Percentiles rank a stretch among this genome's conserved stretches.
Conservation (phyloP, 1,284 basidiomycete species). For the Cyathus olla region DNA sequence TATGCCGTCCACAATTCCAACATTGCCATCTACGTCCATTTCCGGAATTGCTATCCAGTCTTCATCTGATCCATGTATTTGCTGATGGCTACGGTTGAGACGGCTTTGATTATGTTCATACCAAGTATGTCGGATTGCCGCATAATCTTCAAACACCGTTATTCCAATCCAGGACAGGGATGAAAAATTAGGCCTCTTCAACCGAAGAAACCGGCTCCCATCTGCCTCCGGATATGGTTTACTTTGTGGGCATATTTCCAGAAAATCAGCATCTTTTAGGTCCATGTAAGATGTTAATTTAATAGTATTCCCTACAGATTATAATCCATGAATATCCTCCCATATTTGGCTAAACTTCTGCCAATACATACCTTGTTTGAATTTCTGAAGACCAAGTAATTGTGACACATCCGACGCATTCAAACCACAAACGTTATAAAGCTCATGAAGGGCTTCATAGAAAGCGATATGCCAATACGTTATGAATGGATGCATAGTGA, state of each 20-base stretch:
- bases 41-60: no score
- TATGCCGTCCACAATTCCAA: no score
- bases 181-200: not conserved
- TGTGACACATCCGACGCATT: not conserved
- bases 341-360: not conserved
- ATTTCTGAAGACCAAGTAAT: not conserved
- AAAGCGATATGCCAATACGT: not conserved
- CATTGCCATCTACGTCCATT: no score
- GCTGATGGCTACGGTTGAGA: not conserved
- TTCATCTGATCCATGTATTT: no score
- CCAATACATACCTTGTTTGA: not conserved
- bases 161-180: not conserved
- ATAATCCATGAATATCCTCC: not conserved
- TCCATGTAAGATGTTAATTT: not conserved
- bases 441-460: not conserved
- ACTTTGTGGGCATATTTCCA: not conserved
- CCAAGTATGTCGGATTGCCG: not conserved
- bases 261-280: not conserved
- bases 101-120: not conserved
- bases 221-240: not conserved
- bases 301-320: not conserved
- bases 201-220: not conserved
- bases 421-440: not conserved
- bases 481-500: not conserved
- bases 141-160: not conserved